phyloP scores from a whole-genome alignment of 495 filamentous ascomycete species.

The Penicillium manginii region DNA sequence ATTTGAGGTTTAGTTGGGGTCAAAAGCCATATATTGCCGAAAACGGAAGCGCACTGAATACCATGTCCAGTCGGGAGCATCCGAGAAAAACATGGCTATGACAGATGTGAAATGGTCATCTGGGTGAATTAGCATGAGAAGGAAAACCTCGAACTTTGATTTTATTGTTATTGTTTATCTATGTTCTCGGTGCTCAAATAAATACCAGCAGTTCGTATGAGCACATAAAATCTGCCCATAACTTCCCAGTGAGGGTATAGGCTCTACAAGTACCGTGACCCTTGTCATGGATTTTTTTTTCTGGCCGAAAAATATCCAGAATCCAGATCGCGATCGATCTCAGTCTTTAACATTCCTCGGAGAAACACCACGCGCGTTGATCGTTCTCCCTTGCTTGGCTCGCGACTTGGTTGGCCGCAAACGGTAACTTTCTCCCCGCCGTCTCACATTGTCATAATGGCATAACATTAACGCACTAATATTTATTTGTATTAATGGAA shows the following conservation, averaged over 20 bases:
- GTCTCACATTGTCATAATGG: constrained; percentile 8
- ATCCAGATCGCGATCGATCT: neutral
- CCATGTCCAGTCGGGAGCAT: neutral
- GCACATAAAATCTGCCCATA: too few species aligned
- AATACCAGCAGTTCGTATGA: too few species aligned
- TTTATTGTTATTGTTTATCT: neutral
- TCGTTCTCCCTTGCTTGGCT: constrained; percentile 4
- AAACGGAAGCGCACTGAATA: neutral
- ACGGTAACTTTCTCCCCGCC: constrained; percentile 5
- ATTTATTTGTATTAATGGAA: too few species aligned
- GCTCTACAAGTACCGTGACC: too few species aligned
- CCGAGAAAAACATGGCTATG: neutral
- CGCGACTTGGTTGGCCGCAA: constrained; percentile 13
- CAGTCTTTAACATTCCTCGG: constrained; percentile 13
- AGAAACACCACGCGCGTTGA: constrained; percentile 11
- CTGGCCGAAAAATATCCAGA: too few species aligned
- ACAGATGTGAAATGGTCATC: neutral
- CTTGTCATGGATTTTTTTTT: too few species aligned
- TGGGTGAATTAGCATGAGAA: neutral
- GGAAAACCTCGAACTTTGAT: neutral
- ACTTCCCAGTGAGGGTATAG: too few species aligned
- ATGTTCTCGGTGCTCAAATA: neutral
- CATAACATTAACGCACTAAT: too few species aligned
- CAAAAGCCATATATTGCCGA: neutral
- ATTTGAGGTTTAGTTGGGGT: neutral